These are phyloP conservation scores for Staphylotrichum tortipilum DNA, from an alignment of 495 filamentous ascomycete species.

Conservation along the genomic window DNA sequence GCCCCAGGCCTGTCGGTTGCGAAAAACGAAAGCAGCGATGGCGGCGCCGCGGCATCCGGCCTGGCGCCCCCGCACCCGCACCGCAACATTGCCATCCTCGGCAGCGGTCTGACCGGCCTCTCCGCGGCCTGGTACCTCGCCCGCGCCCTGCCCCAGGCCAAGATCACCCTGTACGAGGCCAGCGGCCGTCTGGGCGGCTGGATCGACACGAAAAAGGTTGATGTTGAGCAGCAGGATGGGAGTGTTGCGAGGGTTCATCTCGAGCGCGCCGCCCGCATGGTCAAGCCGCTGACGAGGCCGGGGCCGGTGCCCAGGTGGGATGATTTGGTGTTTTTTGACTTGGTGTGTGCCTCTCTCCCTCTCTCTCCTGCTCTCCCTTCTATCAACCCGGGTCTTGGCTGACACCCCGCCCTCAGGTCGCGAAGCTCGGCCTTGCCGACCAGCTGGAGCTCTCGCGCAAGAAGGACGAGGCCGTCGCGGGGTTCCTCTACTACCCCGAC, in stretches of 20 bases:
- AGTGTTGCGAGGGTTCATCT: conserved; percentile 54
- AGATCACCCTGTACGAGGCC: conserved; percentile 73
- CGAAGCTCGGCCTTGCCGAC: conserved; percentile 50
- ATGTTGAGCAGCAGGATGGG: conserved; percentile 40
- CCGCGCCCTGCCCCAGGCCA: conserved; percentile 44
- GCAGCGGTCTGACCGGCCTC: conserved; percentile 87
- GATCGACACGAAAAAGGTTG: conserved; percentile 59
- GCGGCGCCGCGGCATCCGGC: too few species aligned
- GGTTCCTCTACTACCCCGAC: conserved; percentile 91
- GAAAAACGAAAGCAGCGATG: too few species aligned
- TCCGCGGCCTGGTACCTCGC: conserved; percentile 67
- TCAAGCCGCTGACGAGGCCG: conserved; percentile 41
- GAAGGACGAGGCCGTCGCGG: conserved; percentile 44
- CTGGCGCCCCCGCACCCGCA: too few species aligned
- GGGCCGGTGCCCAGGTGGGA: conserved; percentile 22
- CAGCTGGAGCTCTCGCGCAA: conserved; percentile 44
- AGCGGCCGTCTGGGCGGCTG: conserved; percentile 67
- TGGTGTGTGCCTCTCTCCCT: conserved; percentile 31
- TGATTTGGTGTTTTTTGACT: conserved; percentile 35
- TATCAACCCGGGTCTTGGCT: too few species aligned
- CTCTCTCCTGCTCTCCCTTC: neutral
- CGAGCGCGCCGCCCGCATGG: conserved; percentile 76
- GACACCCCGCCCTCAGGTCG: conserved; percentile 42
- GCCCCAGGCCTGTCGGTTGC: too few species aligned
- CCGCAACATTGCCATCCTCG: conserved; percentile 70